Evolutionary conservation across 345 rosid genomes (phyloP), one percentile per base, ranked within the genome.

Genomic region (Alliaria petiolata): DNA sequence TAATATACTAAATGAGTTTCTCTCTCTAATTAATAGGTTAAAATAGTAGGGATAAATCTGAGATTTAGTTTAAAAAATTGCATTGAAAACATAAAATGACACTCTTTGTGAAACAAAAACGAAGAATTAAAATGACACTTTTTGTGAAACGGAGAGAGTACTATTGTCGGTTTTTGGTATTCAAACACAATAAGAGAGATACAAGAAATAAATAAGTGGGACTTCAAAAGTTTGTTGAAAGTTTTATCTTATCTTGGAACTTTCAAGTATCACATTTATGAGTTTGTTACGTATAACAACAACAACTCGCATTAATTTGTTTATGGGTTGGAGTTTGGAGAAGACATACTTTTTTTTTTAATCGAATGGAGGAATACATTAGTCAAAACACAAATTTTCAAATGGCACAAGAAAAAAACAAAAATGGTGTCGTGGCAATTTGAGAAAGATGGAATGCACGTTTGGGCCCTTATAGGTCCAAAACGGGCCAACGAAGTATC

Each of bases 201-300:
- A 5, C 15, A 10, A 11, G 15, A 31, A 15, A 11, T 26, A 52
- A 26, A 52, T 38, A 60, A 28, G 55, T 43, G 47, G 63, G 38
- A 5, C 62, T 43, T 43, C 30, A 52, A 61, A 28, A 15, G 11
- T 33, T 22, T 44, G 30, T 15, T 63, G 64, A 51, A 22, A 44
- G 0, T 16, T 8, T 53, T 43, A 44, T 16, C 19, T 34, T 55
- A 6, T 46, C 51, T 38, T 59, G n/a, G n/a, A n/a, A n/a, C n/a
- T n/a, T n/a, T n/a, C n/a, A n/a, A n/a, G n/a, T 36, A 58, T 55
- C 25, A 55, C 65, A 64, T 64, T 56, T 46, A 73, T 55, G 65
- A 56, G 71, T 65, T 5, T 16, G 65, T 65, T 57, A 15, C 60
- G 60, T 5, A 0, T 55, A 16, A 34, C 52, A 62, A n/a, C n/a